Conservation (phyloP, 2,329 filamentous ascomycete species). For the Stemphylium lycopersici region DNA sequence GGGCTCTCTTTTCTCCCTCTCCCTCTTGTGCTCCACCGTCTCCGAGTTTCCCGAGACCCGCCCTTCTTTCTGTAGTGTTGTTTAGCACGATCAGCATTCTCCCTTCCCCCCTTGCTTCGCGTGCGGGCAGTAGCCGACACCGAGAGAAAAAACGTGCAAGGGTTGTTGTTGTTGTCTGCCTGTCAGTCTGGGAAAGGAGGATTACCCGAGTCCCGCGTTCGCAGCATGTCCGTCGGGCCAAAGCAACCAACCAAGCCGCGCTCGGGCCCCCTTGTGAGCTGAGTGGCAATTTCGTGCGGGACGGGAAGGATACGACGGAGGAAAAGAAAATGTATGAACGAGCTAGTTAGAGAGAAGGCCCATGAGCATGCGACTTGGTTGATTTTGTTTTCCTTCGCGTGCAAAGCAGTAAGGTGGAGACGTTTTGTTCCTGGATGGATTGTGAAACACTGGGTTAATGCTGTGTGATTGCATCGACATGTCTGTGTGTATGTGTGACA, state of each 20-base stretch:
- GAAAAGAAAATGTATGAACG: background rate
- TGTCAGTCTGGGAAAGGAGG: background rate
- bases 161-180: too few species aligned
- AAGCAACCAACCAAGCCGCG: background rate
- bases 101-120: background rate
- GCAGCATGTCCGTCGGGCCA: background rate
- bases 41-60: too few species aligned
- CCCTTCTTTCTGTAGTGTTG: background rate
- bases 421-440: background rate
- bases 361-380: background rate
- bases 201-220: slow-evolving; percentile 16
- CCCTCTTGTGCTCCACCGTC: background rate
- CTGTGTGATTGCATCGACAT: background rate
- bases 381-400: background rate
- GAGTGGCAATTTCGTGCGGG: slow-evolving; percentile 2
- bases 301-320: background rate
- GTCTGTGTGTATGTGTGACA: background rate
- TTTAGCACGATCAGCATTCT: background rate
- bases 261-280: slow-evolving; percentile 7
- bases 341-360: too few species aligned
- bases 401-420: background rate
- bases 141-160: too few species aligned
- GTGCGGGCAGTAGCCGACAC: too few species aligned
- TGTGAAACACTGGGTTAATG: slow-evolving; percentile 10
- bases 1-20: background rate